A percentile compares a stretch with the other conserved stretches of the same genome.
phyloP scores from a whole-genome alignment of 2,329 filamentous ascomycete genomes.

The Xylariales sp. region DNA sequence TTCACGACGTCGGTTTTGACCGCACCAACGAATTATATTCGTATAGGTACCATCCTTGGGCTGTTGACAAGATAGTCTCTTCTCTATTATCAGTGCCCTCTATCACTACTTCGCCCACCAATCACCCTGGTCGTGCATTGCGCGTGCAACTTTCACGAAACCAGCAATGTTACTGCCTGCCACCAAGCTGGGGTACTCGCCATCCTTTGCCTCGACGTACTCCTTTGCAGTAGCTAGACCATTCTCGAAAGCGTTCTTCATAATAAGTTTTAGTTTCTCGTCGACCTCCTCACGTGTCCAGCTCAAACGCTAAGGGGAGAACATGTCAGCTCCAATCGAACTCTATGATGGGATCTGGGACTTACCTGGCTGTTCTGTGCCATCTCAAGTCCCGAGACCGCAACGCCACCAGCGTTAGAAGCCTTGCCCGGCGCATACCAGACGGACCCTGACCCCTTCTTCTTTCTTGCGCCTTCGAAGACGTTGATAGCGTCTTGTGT shows the following conservation, averaged over 20 bases:
- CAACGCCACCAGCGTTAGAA: constrained; percentile 94
- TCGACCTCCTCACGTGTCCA: constrained; percentile 93
- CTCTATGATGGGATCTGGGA: background rate
- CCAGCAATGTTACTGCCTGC: constrained; percentile 96
- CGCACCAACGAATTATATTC: no score
- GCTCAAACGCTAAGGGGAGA: constrained; percentile 54
- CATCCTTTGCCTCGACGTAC: constrained; percentile 74
- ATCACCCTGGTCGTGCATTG: constrained; percentile 96
- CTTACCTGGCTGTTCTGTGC: constrained; percentile 76
- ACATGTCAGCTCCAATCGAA: background rate
- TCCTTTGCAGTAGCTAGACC: constrained; percentile 84
- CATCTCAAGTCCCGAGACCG: constrained; percentile 97
- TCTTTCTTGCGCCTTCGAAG: constrained; percentile 75
- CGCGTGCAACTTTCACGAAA: constrained; percentile 90
- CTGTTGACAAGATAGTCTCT: no score
- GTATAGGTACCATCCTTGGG: no score
- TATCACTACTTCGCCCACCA: no score
- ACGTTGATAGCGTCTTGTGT: constrained; percentile 91
- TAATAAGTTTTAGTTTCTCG: constrained; percentile 84
- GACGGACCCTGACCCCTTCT: constrained; percentile 64
- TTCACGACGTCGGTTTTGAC: no score
- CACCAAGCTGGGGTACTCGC: constrained; percentile 83
- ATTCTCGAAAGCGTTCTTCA: constrained; percentile 89
- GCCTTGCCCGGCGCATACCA: constrained; percentile 99
- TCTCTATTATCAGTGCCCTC: no score